Evolutionary conservation across 2,329 filamentous ascomycete genomes (phyloP).

Genomic region (Bertia moriformis): DNA sequence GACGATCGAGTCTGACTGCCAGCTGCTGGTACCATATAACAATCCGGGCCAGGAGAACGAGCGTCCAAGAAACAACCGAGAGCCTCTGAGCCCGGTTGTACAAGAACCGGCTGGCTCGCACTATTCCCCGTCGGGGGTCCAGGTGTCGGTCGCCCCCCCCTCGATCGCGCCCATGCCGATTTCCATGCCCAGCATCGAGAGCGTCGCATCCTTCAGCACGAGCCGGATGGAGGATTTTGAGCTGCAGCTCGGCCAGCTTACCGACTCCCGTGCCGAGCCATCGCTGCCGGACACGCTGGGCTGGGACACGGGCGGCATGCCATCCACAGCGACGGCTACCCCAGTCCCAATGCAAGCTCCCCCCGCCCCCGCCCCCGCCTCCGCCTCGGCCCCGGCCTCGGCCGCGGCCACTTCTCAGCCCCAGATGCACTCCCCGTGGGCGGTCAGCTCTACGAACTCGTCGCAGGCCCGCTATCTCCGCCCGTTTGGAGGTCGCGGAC

Average conservation of each 20-base stretch:
- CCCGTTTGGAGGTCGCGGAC: constrained; percentile 39
- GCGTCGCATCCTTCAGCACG: constrained; percentile 17
- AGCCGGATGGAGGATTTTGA: constrained; percentile 12
- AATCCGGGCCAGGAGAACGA: constrained; percentile 35
- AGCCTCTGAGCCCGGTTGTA: constrained; percentile 37
- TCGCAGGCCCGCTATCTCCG: constrained; percentile 34
- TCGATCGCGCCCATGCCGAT: background rate
- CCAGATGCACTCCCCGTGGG: constrained; percentile 32
- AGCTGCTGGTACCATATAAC: background rate
- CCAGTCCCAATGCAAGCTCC: no score
- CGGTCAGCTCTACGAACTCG: constrained; percentile 34
- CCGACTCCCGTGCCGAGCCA: constrained; percentile 16
- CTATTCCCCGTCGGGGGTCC: constrained; percentile 19
- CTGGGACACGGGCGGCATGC: constrained; percentile 25
- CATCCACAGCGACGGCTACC: constrained; percentile 25
- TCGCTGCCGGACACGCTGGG: constrained; percentile 40
- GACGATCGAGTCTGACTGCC: constrained; percentile 1
- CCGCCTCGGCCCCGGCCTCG: no score
- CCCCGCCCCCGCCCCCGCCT: constrained; percentile 11
- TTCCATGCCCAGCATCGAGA: background rate
- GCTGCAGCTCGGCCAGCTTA: constrained; percentile 5
- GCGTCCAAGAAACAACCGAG: constrained; percentile 27
- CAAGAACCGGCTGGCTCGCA: constrained; percentile 22
- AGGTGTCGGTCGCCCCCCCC: constrained; percentile 21
- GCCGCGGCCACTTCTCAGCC: constrained; percentile 15